These are phyloP conservation scores for Saccharomycopsis crataegensis DNA, from an alignment of 1,139 yeast species.

Conservation along the genomic window DNA sequence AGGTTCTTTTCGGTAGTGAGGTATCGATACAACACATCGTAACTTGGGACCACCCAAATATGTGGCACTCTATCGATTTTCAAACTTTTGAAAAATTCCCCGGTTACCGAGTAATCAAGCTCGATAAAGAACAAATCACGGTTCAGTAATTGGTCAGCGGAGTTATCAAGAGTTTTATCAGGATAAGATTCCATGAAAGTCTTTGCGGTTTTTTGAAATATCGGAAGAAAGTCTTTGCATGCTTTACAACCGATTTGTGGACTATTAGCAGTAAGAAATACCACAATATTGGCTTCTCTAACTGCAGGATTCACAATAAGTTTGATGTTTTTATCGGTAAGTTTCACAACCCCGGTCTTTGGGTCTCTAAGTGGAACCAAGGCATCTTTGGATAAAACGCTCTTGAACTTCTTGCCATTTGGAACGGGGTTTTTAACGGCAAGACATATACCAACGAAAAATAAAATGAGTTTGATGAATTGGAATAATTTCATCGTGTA, in stretches of 20 bases:
- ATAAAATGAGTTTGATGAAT: not conserved
- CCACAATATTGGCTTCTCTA: slow-evolving; percentile 35
- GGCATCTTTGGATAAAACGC: not conserved
- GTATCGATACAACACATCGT: not conserved
- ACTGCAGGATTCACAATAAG: slow-evolving; percentile 24
- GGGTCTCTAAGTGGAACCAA: slow-evolving; percentile 5
- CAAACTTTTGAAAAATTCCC: slow-evolving; percentile 35
- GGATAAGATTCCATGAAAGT: not conserved
- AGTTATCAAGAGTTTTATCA: not conserved
- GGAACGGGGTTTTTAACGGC: slow-evolving; percentile 2
- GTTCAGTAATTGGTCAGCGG: slow-evolving; percentile 25
- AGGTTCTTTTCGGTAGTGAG: not conserved
- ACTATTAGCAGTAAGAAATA: slow-evolving; percentile 39
- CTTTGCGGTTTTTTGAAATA: slow-evolving; percentile 35
- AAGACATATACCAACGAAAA: not conserved
- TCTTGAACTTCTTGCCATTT: not conserved
- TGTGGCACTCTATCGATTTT: slow-evolving; percentile 50
- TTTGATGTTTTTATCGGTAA: slow-evolving; percentile 7
- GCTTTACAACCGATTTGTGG: slow-evolving; percentile 33
- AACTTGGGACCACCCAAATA: slow-evolving; percentile 49
- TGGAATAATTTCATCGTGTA: not conserved
- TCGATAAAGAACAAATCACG: slow-evolving; percentile 39
- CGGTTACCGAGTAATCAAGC: slow-evolving; percentile 42
- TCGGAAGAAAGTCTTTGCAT: slow-evolving; percentile 36
- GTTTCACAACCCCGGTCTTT: not conserved